Evolutionary conservation across 2,329 filamentous ascomycete species (phyloP), one percentile per base, ranked within the genome.

Genomic region (Epicoccum sorghinum): DNA sequence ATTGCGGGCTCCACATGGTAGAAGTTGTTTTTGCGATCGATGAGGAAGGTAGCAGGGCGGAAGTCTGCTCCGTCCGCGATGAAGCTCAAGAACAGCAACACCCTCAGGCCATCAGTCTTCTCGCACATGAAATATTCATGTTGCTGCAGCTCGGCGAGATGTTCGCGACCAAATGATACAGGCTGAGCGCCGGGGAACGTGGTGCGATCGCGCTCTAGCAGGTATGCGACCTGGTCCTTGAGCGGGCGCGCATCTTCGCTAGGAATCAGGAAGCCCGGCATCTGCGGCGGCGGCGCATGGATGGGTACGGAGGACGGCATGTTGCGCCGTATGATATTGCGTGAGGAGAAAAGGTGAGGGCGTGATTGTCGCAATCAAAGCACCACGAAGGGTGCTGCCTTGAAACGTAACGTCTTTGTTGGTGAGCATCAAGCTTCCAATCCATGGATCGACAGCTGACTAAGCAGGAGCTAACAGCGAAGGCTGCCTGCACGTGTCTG

Each of bases 11-110:
- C 83, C 57, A 98, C 86, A 69, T 84, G 91, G 84, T 93, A 96
- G 80, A 95, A 99, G 74, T 98, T 92, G 78, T 99, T 98, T 78
- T 93, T 96, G 70, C 95, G 91, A 78, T 99, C 93, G 77, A 99
- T 96, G 52, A 99, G 83, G 78, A 96, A 97, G 70, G 95, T 90
- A 23, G 88, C 83, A 18, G 71, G 70, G 36, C 67, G 62, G 38
- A 67, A 50, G 14, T 47, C 57, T 8, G 40, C 49, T 3, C 44
- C 55, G 13, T 58, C 72, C 37, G 86, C 82, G 23, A 80, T 79
- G 70, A 89, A 88, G 45, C 90, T 91, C 61, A 95, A 86, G 80
- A 96, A 98, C 61, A 99, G 85, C n/a, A 99, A 84, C 74, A 96
- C 97, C 60, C 95, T 87, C 60, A 98, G 91, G 49, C 95, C 95